Evolutionary conservation across 306 rosid genomes (phyloP).

Genomic region (Rosa rugosa): DNA sequence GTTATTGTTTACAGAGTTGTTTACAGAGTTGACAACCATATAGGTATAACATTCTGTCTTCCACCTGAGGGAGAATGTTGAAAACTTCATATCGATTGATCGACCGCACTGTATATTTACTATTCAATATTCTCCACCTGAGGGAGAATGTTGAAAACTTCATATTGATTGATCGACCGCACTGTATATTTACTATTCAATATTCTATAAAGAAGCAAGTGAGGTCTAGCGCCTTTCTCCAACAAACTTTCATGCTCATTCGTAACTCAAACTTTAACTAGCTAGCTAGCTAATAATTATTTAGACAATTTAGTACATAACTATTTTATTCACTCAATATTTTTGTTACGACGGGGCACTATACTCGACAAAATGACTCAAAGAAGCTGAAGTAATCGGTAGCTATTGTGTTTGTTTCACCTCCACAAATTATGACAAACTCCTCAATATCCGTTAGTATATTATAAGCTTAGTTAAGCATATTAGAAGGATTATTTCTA

Average conservation of each 20-base stretch:
- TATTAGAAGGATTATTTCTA: not conserved
- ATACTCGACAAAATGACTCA: not conserved
- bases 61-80: too few species aligned
- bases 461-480: not conserved
- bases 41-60: not conserved
- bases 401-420: not conserved
- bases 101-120: too few species aligned
- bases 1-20: not conserved
- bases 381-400: not conserved
- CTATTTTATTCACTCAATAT: not conserved
- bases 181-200: too few species aligned
- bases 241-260: not conserved
- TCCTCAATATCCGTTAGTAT: not conserved
- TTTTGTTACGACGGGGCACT: too few species aligned
- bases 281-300: too few species aligned
- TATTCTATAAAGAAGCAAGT: not conserved
- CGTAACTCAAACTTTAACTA: not conserved
- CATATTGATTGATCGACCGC: too few species aligned
- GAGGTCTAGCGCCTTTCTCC: too few species aligned
- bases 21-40: not conserved
- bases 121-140: too few species aligned
- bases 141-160: too few species aligned
- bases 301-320: too few species aligned
- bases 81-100: too few species aligned
- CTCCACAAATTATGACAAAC: not conserved